Evolutionary conservation across 1,284 basidiomycete genomes (phyloP), one percentile per base, ranked within the genome.

Genomic region (Tilletia indica): DNA sequence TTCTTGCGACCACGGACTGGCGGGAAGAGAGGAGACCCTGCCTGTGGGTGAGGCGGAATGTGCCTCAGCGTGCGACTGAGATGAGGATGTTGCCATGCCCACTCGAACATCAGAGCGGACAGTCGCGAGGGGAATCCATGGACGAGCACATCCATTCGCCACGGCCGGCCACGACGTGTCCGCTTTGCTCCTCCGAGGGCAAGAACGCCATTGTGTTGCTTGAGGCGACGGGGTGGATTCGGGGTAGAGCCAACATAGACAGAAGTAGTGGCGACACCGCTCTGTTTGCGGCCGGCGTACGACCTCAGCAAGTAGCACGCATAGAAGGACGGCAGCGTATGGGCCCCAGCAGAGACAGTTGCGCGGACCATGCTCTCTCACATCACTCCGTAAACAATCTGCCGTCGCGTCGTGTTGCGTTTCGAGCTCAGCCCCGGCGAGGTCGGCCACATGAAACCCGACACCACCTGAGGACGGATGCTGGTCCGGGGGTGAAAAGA

Each of bases 81-180:
- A 70, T 87, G 83, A 8, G 88, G 88, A 72, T 93, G 90, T 81
- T 94, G 92, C 93, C 93, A 95, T 19, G 93, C 93, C 92, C 93
- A 94, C 85, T 95, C 93, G 80, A 94, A 94, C 85, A 93, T 74
- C 2, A 94, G 86, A 0, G 93, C 93, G 0, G 92, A 89, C 31
- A 94, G 87, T 82, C 91, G 91, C 71, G 91, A 93, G 0, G 93
- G 92, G 81, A 96, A 95, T 4, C 93, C 93, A 80, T 92, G 88
- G 0, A 95, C 92, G 69, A 94, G 90, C 88, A 93, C 89, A 73
- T 93, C 91, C 91, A 94, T 94, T 56, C 90, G 89, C 93, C 93
- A 96, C 25, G 93, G 93, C 42, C 93, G 85, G 38, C 89, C 88
- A 4, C 86, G 84, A 42, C 86, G 87, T 0, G 93, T 96, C 82